A percentile compares a stretch with the other conserved stretches of the same genome.
Evolutionary conservation across 139 green algal species (phyloP).

Genomic region (Zygnema cylindricum): DNA sequence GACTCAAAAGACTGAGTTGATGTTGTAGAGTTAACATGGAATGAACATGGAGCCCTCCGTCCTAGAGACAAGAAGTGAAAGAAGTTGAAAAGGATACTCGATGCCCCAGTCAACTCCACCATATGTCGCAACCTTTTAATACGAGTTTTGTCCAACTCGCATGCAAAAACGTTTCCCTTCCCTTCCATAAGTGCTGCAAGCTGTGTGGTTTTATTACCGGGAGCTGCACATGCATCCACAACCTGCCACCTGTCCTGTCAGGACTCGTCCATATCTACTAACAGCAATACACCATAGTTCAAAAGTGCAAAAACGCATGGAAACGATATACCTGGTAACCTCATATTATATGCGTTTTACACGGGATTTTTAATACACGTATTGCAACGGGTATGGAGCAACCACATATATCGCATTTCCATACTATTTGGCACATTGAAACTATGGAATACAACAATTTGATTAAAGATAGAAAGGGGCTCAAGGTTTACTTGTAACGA

Average conservation of each 20-base stretch:
- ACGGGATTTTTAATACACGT: background rate
- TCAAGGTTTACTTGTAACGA: constrained; percentile 11
- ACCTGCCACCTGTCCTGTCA: constrained; percentile 63
- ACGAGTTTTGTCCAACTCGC: constrained; percentile 81
- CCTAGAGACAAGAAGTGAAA: background rate
- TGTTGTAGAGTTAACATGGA: background rate
- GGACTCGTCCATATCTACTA: background rate
- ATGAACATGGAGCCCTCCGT: background rate
- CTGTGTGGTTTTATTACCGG: constrained; percentile 98
- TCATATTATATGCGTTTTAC: constrained; percentile 1
- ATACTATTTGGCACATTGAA: too few relatives aligned
- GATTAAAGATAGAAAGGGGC: too few relatives aligned
- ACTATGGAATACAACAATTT: too few relatives aligned
- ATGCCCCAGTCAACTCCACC: constrained; percentile 68
- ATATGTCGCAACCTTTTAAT: constrained; percentile 76
- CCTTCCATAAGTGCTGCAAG: constrained; percentile 78
- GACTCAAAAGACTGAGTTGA: background rate
- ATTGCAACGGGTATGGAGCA: background rate
- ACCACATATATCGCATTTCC: background rate
- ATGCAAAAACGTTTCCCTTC: constrained; percentile 78
- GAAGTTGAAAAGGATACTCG: constrained; percentile 3
- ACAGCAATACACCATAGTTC: constrained; percentile 6
- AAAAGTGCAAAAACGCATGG: too few relatives aligned
- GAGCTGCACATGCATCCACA: constrained; percentile 92
- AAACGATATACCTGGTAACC: too few relatives aligned